Evolutionary conservation across 441 rosid species (phyloP), one percentile per base, ranked within the genome.

Genomic region (Brassica balearica): DNA sequence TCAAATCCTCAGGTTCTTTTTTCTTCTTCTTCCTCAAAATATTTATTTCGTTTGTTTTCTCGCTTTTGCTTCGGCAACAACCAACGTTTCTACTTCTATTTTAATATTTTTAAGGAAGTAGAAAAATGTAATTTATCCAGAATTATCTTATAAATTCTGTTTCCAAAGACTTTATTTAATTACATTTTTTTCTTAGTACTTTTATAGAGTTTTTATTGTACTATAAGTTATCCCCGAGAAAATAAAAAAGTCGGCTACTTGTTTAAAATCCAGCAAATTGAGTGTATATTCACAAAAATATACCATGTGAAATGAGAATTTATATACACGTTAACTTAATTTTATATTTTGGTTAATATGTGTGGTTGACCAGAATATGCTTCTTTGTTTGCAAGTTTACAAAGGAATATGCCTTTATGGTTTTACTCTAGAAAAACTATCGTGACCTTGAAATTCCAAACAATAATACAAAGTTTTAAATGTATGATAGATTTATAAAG

Each of bases 1-100:
- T 48, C 56, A 48, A 48, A 48, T n/a, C 56, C 56, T 12, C 55
- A 4, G 17, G 55, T 46, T 46, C 55, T 48, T 8, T 48, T 48
- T 29, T 48, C 56, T 12, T 15, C 1, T 36, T 56, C 68, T 55
- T 66, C 46, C 58, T 74, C 43, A 8, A 23, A 11, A 23, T 60
- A 3, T 19, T 38, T 11, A 6, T 55, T 53, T 27, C 14, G 22
- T 17, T 48, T 9, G 15, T 17, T 4, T 76, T 76, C 58, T 70
- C 4, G 34, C 63, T 65, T 55, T 56, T 66, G 65, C 73, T 72
- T 72, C 70, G 73, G 69, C 70, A 79, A 62, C 70, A 46, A 46
- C 55, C 55, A 46, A 12, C 55, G 34, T 20, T 7, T 14, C 56
- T 66, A 15, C 27, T 23, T 23, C 27, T 23, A 23, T 23, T 34